These are phyloP conservation scores for Delphinella strobiligena DNA, from an alignment of 2,329 filamentous ascomycete species.

Conservation along the genomic window DNA sequence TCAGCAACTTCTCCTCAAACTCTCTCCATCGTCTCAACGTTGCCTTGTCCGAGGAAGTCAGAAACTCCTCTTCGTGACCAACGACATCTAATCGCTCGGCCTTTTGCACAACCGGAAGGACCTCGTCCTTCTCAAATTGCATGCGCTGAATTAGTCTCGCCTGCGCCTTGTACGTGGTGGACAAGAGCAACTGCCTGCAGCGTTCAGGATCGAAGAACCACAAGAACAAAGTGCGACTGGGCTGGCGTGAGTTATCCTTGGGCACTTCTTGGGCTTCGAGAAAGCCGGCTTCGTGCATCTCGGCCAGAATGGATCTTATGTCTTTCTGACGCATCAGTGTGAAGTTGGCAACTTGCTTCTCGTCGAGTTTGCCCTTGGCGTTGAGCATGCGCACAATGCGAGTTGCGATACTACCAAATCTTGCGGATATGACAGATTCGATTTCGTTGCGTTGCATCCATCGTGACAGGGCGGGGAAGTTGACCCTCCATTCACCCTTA, in stretches of 20 bases:
- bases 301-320: conserved; percentile 70
- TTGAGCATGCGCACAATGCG: conserved; percentile 77
- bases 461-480: conserved; percentile 63
- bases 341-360: conserved; percentile 71
- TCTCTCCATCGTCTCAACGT: conserved; percentile 52
- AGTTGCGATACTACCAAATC: conserved; percentile 63
- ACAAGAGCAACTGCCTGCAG: conserved; percentile 56
- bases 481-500: conserved; percentile 67
- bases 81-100: conserved; percentile 77
- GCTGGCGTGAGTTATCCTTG: conserved; percentile 68
- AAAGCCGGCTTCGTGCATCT: conserved; percentile 75
- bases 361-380: conserved; percentile 85
- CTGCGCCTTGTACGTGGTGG: conserved; percentile 85
- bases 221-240: conserved; percentile 75
- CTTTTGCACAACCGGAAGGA: conserved; percentile 64
- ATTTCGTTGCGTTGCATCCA: conserved; percentile 65
- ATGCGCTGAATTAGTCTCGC: conserved; percentile 71
- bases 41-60: conserved; percentile 62
- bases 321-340: conserved; percentile 78
- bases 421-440: conserved; percentile 67
- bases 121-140: conserved; percentile 59
- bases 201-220: conserved; percentile 81
- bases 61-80: conserved; percentile 68
- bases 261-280: conserved; percentile 92
- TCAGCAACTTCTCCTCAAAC: conserved; percentile 58